These are phyloP conservation scores for Globisporangium megalacanthum DNA, from an alignment of 352 stramenopile genomes.

Conservation along the genomic window DNA sequence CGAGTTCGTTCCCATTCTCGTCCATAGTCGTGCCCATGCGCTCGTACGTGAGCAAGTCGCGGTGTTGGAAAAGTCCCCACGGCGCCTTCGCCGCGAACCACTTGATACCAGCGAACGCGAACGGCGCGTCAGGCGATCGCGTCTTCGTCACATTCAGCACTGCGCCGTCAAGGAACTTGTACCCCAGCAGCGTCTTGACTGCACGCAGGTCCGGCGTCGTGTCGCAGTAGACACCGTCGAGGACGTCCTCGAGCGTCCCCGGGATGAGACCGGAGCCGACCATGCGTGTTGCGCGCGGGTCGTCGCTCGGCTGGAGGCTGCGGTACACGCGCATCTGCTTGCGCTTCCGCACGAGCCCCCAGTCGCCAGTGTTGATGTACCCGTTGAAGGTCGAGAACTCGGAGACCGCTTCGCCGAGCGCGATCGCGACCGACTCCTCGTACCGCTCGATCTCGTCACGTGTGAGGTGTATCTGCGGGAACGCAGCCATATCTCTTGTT, in stretches of 20 bases:
- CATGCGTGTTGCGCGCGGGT: slow-evolving; percentile 12
- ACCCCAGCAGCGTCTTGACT: slow-evolving; percentile 26
- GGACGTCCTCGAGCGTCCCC: slow-evolving; percentile 23
- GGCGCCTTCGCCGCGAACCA: slow-evolving; percentile 27
- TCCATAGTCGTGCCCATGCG: slow-evolving; percentile 48
- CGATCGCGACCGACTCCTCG: slow-evolving; percentile 3
- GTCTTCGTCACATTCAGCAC: slow-evolving; percentile 29
- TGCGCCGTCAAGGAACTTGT: slow-evolving; percentile 23
- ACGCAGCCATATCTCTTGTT: not conserved
- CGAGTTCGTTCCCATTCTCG: slow-evolving; percentile 34
- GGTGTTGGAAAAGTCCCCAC: slow-evolving; percentile 23
- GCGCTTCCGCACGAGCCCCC: slow-evolving; percentile 10
- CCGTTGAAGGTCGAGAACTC: slow-evolving; percentile 12
- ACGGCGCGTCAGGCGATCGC: slow-evolving; percentile 24
- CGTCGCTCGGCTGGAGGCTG: slow-evolving; percentile 3
- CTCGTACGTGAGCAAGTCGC: slow-evolving; percentile 43
- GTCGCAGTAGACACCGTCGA: slow-evolving; percentile 38
- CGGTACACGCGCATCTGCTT: slow-evolving; percentile 15
- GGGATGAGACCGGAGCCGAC: slow-evolving; percentile 9
- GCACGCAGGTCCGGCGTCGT: slow-evolving; percentile 30
- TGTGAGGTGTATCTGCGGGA: slow-evolving; percentile 12
- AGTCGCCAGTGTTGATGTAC: slow-evolving; percentile 14
- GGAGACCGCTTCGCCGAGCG: slow-evolving; percentile 7
- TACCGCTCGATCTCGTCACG: slow-evolving; percentile 8
- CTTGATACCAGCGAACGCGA: slow-evolving; percentile 41